A percentile compares a stretch with the other conserved stretches of the same genome.
These are phyloP conservation scores for Gossypium bickii DNA, from an alignment of 345 rosid species.

Conservation along the genomic window DNA sequence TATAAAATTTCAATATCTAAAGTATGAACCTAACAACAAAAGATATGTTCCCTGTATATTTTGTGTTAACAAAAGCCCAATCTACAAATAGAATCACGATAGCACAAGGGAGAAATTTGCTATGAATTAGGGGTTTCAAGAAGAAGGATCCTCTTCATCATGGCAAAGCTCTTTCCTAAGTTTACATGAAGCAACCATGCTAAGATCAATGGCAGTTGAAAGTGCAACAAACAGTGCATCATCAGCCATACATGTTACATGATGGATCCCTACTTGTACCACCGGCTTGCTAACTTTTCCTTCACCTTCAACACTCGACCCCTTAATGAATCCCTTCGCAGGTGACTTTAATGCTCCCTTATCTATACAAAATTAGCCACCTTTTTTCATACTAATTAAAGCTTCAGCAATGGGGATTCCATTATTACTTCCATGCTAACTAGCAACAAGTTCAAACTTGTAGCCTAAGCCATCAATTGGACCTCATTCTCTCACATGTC, in stretches of 20 bases:
- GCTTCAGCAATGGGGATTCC: conserved; percentile 67
- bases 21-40: too few species aligned
- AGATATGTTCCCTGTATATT: too few species aligned
- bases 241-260: conserved; percentile 80
- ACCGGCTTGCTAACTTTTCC: conserved; percentile 76
- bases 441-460: conserved; percentile 77
- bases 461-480: conserved; percentile 77
- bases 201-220: conserved; percentile 85
- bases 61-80: too few species aligned
- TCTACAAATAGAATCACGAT: too few species aligned
- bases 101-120: too few species aligned
- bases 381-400: conserved; percentile 59
- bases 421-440: conserved; percentile 44
- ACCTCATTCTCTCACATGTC: conserved; percentile 89
- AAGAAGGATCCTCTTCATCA: conserved; percentile 41
- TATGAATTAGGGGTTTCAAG: too few species aligned
- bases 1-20: too few species aligned
- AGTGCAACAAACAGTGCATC: conserved; percentile 82
- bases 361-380: conserved; percentile 74
- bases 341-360: conserved; percentile 47
- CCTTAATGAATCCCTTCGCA: conserved; percentile 82
- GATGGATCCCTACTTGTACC: conserved; percentile 71
- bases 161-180: conserved; percentile 81
- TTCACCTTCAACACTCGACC: conserved; percentile 79
- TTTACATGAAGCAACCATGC: conserved; percentile 70